Conservation (phyloP, 2,329 filamentous ascomycete species). For the Fusarium hostae region DNA sequence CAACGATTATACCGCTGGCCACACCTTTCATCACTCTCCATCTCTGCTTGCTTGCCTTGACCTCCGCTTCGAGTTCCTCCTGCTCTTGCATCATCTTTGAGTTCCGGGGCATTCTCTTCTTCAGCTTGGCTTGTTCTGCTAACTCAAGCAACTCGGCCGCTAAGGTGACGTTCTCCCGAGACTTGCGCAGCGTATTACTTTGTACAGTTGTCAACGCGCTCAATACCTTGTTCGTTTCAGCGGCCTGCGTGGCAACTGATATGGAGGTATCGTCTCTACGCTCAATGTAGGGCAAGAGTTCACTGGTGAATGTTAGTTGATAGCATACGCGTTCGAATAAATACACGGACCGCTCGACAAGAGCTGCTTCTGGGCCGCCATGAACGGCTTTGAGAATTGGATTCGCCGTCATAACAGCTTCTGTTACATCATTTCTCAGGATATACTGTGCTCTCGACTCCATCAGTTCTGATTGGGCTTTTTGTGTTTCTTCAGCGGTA, state of each 20-base stretch:
- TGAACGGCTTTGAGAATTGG: slow-evolving; percentile 84
- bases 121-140: slow-evolving; percentile 64
- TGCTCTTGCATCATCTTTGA: slow-evolving; percentile 65
- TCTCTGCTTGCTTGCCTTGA: slow-evolving; percentile 71
- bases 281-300: slow-evolving; percentile 73
- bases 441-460: slow-evolving; percentile 76
- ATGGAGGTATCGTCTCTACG: slow-evolving; percentile 75
- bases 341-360: slow-evolving; percentile 71
- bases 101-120: slow-evolving; percentile 66
- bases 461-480: slow-evolving; percentile 73
- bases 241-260: slow-evolving; percentile 68
- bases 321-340: neutral
- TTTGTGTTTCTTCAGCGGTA: slow-evolving; percentile 63
- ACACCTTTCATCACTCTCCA: slow-evolving; percentile 83
- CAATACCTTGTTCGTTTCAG: slow-evolving; percentile 61
- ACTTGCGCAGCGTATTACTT: slow-evolving; percentile 66
- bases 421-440: slow-evolving; percentile 74
- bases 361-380: slow-evolving; percentile 69
- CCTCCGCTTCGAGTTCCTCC: slow-evolving; percentile 65
- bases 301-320: slow-evolving; percentile 56
- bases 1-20: slow-evolving; percentile 80
- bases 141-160: slow-evolving; percentile 72
- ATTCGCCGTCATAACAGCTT: slow-evolving; percentile 76
- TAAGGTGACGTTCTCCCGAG: slow-evolving; percentile 70
- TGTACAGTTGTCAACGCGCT: slow-evolving; percentile 67